Evolutionary conservation across 2,329 filamentous ascomycete genomes (phyloP).

Genomic region (Cladophialophora yegresii): DNA sequence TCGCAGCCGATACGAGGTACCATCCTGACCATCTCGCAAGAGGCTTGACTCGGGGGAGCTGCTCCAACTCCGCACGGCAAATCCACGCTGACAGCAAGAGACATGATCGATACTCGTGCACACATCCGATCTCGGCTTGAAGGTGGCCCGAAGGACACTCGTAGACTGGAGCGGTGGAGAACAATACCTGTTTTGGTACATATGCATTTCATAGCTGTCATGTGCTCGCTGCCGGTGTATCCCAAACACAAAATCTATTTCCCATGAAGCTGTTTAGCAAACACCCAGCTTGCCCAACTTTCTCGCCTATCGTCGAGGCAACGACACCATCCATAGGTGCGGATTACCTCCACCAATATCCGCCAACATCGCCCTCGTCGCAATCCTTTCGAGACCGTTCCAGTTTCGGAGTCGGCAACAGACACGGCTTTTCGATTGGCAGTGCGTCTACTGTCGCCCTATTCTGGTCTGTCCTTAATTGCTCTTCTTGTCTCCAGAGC

Average conservation of each 20-base stretch:
- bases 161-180: neutral
- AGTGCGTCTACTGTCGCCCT: neutral
- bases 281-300: neutral
- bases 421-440: neutral
- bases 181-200: neutral
- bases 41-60: neutral
- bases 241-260: slow-evolving; percentile 10
- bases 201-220: slow-evolving; percentile 1
- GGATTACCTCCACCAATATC: neutral
- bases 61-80: slow-evolving; percentile 6
- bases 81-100: neutral
- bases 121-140: neutral
- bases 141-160: neutral
- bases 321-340: neutral
- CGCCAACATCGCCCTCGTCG: neutral
- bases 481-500: slow-evolving; percentile 57
- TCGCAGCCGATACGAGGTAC: neutral
- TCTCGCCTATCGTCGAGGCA: neutral
- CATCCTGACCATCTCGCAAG: neutral
- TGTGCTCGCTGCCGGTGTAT: neutral
- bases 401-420: neutral
- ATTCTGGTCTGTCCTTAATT: slow-evolving; percentile 43
- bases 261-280: slow-evolving; percentile 9
- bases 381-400: neutral
- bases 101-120: neutral